Evolutionary conservation across 2,329 filamentous ascomycete genomes (phyloP).

Genomic region (Sarocladium kiliense): DNA sequence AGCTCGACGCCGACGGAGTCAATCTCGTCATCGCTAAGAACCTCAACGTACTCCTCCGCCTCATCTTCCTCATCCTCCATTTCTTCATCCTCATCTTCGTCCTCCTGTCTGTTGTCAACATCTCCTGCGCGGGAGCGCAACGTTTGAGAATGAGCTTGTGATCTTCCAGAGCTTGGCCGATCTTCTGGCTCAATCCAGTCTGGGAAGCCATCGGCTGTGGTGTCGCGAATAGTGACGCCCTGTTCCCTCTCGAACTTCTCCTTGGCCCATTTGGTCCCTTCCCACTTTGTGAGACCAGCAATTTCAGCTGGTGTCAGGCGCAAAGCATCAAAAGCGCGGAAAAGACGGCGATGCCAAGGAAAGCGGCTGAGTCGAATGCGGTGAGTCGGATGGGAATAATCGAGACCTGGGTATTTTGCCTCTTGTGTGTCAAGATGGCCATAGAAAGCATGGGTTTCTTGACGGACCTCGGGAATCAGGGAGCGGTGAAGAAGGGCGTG

Average conservation of each 20-base stretch:
- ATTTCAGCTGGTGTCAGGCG: constrained; percentile 67
- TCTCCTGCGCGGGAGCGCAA: constrained; percentile 11
- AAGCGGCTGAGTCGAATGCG: constrained; percentile 73
- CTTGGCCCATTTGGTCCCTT: constrained; percentile 78
- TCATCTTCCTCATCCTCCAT: constrained; percentile 48
- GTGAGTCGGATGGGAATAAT: constrained; percentile 70
- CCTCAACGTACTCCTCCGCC: constrained; percentile 21
- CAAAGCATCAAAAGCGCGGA: constrained; percentile 68
- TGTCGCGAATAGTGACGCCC: constrained; percentile 63
- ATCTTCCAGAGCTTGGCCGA: constrained; percentile 5
- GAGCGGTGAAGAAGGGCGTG: constrained; percentile 62
- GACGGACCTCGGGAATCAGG: constrained; percentile 71
- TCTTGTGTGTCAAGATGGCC: constrained; percentile 74
- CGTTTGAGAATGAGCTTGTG: constrained; percentile 15
- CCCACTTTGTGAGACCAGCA: constrained; percentile 69
- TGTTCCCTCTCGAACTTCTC: constrained; percentile 75
- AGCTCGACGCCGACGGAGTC: constrained; percentile 51
- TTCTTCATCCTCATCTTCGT: constrained; percentile 27
- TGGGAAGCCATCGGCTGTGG: constrained; percentile 62
- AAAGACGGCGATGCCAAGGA: constrained; percentile 70
- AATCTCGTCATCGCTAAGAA: constrained; percentile 16
- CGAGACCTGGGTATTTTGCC: constrained; percentile 75
- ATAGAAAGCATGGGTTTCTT: constrained; percentile 74
- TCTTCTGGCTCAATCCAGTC: constrained; percentile 41
- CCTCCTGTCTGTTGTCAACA: constrained; percentile 8